A percentile compares a stretch with the other conserved stretches of the same genome.
Evolutionary conservation across 371 early-diverging fungal genomes (phyloP).

Genomic region (Syncephalastrum monosporum): DNA sequence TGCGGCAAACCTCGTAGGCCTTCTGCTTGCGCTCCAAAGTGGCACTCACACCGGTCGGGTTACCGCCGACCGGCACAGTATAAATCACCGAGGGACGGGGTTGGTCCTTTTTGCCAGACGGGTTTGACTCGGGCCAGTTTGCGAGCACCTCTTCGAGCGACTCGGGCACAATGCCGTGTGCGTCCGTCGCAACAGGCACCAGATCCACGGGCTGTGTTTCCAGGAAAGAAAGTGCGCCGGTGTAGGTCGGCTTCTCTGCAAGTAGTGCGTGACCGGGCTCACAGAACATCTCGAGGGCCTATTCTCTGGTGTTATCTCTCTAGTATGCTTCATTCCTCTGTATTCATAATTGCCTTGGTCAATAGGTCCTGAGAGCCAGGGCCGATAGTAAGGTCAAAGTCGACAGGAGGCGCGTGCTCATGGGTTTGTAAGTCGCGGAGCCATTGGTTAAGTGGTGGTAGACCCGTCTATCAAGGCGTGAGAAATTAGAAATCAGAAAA

Average conservation of each 20-base stretch:
- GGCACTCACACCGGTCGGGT: slow-evolving; percentile 74
- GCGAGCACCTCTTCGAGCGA: slow-evolving; percentile 47
- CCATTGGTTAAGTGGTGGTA: slow-evolving; percentile 64
- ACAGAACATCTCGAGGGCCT: slow-evolving; percentile 73
- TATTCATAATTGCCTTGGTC: slow-evolving; percentile 47
- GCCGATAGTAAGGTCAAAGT: slow-evolving; percentile 69
- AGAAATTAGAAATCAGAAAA: background rate
- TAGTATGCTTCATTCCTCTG: no score
- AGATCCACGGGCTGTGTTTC: slow-evolving; percentile 65
- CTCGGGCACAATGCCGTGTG: slow-evolving; percentile 52
- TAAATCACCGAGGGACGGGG: slow-evolving; percentile 51
- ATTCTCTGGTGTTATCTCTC: background rate
- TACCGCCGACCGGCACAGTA: slow-evolving; percentile 71
- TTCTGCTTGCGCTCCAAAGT: slow-evolving; percentile 60
- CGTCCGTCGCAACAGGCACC: slow-evolving; percentile 58
- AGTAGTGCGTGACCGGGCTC: slow-evolving; percentile 63
- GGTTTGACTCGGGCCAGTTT: slow-evolving; percentile 43
- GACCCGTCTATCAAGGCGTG: slow-evolving; percentile 49
- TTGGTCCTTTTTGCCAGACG: slow-evolving; percentile 33
- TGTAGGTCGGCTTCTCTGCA: slow-evolving; percentile 76
- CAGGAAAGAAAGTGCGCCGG: slow-evolving; percentile 73
- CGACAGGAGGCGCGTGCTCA: slow-evolving; percentile 60
- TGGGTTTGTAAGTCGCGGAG: slow-evolving; percentile 57
- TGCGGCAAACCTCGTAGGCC: slow-evolving; percentile 60
- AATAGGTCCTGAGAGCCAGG: slow-evolving; percentile 78